Evolutionary conservation across 2,329 filamentous ascomycete genomes (phyloP).

Genomic region (Calonectria pseudoreteaudii): DNA sequence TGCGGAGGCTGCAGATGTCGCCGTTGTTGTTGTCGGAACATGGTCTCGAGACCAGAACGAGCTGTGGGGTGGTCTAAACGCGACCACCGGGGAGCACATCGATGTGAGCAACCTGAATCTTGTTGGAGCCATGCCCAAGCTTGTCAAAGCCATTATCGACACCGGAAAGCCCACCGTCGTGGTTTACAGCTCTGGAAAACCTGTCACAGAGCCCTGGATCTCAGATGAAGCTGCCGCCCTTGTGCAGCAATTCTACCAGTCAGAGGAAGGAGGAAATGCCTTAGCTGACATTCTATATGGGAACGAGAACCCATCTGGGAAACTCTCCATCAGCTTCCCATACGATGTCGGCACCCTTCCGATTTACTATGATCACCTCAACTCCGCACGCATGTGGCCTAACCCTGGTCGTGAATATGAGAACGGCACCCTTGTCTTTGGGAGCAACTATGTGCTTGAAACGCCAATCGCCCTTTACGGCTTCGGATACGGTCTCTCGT

Average conservation of each 20-base stretch:
- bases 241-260: slow-evolving; percentile 81
- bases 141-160: slow-evolving; percentile 75
- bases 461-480: slow-evolving; percentile 70
- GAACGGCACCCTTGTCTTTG: slow-evolving; percentile 73
- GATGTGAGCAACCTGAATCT: slow-evolving; percentile 73
- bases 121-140: slow-evolving; percentile 75
- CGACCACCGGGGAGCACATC: slow-evolving; percentile 81
- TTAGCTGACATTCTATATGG: slow-evolving; percentile 76
- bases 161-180: slow-evolving; percentile 77
- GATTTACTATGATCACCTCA: slow-evolving; percentile 79
- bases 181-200: slow-evolving; percentile 77
- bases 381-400: slow-evolving; percentile 68
- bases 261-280: slow-evolving; percentile 75
- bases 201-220: slow-evolving; percentile 80
- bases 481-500: slow-evolving; percentile 76
- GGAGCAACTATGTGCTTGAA: slow-evolving; percentile 73
- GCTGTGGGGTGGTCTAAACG: slow-evolving; percentile 77
- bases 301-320: slow-evolving; percentile 73
- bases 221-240: slow-evolving; percentile 72
- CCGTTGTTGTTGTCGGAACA: slow-evolving; percentile 79
- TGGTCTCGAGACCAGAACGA: slow-evolving; percentile 80
- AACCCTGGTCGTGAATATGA: slow-evolving; percentile 64
- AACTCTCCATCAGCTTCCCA: slow-evolving; percentile 75
- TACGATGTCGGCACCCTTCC: slow-evolving; percentile 75
- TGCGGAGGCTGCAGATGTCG: slow-evolving; percentile 75